Evolutionary conservation across 2,329 filamentous ascomycete species (phyloP).

Genomic region (Epichloe scottii): DNA sequence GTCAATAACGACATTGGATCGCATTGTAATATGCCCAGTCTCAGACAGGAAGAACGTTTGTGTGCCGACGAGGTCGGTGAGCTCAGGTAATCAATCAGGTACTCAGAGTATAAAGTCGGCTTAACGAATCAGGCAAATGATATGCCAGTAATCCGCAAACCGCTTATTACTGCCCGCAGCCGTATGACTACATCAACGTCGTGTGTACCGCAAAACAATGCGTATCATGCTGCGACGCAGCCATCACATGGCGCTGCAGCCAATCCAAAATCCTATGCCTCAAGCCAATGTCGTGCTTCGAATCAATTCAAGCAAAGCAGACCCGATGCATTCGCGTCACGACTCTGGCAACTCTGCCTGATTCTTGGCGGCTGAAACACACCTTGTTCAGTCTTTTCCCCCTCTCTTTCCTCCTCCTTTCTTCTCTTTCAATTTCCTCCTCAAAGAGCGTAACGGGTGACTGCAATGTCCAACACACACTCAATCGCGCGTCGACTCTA

Average conservation of each 20-base stretch:
- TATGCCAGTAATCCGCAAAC: background rate
- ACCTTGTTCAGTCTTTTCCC: too few relatives aligned
- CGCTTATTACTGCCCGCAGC: background rate
- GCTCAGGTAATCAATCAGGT: background rate
- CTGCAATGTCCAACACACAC: too few relatives aligned
- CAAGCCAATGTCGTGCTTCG: background rate
- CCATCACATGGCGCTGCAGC: background rate
- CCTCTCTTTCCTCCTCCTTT: too few relatives aligned
- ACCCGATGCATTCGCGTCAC: too few relatives aligned
- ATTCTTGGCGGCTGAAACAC: too few relatives aligned
- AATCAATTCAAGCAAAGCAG: background rate
- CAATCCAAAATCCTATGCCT: background rate
- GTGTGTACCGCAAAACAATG: background rate
- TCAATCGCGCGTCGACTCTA: too few relatives aligned
- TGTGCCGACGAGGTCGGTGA: background rate
- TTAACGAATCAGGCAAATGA: background rate
- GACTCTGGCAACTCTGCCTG: too few relatives aligned
- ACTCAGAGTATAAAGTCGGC: background rate
- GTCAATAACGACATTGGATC: background rate
- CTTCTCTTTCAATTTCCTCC: too few relatives aligned
- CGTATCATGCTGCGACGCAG: background rate
- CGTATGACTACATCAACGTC: background rate
- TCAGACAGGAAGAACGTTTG: background rate
- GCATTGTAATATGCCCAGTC: too few relatives aligned
- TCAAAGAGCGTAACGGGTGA: too few relatives aligned